phyloP scores from a whole-genome alignment of 2,329 filamentous ascomycete genomes.

The Cladosporium sp. region DNA sequence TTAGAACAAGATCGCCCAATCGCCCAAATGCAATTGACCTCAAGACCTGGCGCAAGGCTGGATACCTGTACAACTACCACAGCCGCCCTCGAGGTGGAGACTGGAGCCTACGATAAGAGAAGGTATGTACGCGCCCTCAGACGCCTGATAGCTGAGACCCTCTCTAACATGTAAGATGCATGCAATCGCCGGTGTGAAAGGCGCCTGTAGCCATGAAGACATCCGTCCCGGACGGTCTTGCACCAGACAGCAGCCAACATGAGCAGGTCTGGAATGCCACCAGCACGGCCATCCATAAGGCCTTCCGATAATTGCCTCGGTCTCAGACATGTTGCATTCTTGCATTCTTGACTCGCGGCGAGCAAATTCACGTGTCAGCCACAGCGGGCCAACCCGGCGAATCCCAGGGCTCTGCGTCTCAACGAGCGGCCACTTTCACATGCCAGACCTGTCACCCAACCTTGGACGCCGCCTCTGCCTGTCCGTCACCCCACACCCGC shows the following conservation, averaged over 20 bases:
- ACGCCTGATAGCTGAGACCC: too few relatives aligned
- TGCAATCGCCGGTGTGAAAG: too few relatives aligned
- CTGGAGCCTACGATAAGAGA: too few relatives aligned
- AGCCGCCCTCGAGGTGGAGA: too few relatives aligned
- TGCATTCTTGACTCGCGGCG: neutral
- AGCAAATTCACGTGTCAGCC: neutral
- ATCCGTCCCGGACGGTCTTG: too few relatives aligned
- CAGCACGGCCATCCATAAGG: neutral
- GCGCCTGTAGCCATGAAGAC: too few relatives aligned
- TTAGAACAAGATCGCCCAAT: too few relatives aligned
- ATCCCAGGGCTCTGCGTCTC: slow-evolving; percentile 7
- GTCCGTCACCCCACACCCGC: neutral
- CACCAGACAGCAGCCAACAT: neutral
- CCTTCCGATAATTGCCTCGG: neutral
- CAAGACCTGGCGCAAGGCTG: too few relatives aligned
- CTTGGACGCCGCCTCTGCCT: neutral
- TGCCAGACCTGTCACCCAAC: neutral
- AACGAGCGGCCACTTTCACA: slow-evolving; percentile 6
- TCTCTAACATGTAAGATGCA: too few relatives aligned
- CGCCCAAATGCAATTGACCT: too few relatives aligned
- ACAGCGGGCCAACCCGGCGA: slow-evolving; percentile 2
- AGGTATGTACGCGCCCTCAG: too few relatives aligned
- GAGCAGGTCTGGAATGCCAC: neutral
- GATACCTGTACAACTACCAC: too few relatives aligned
- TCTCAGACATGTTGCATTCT: neutral